A percentile compares a stretch with the other conserved stretches of the same genome.
phyloP scores from a whole-genome alignment of 2,329 filamentous ascomycete genomes.

The Botrytis fabae region DNA sequence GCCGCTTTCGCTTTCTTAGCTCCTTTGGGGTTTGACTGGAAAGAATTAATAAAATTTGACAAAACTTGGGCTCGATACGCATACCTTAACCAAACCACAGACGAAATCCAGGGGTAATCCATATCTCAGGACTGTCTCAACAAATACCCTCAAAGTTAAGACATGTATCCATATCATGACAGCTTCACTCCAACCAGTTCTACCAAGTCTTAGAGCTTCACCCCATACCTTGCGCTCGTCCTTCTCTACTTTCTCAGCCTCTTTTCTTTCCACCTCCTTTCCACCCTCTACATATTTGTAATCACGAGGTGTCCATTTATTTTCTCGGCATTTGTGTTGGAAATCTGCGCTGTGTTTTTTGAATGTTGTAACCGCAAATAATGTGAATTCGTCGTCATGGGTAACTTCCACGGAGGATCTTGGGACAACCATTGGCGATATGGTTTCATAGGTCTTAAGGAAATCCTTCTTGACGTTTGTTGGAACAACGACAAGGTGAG shows the following conservation, averaged over 20 bases:
- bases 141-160: constrained; percentile 86
- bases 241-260: constrained; percentile 76
- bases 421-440: constrained; percentile 89
- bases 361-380: constrained; percentile 89
- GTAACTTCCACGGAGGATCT: constrained; percentile 79
- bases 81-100: constrained; percentile 79
- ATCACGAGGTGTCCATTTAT: constrained; percentile 91
- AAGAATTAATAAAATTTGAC: constrained; percentile 28
- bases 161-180: constrained; percentile 97
- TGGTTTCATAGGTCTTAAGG: constrained; percentile 81
- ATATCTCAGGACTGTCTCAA: constrained; percentile 96
- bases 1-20: constrained; percentile 76
- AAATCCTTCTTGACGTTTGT: constrained; percentile 82
- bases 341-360: constrained; percentile 90
- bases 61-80: background rate
- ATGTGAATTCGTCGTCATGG: constrained; percentile 83
- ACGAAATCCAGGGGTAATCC: constrained; percentile 90
- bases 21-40: constrained; percentile 77
- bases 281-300: constrained; percentile 92
- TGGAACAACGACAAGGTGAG: constrained; percentile 88
- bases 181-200: constrained; percentile 93
- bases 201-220: constrained; percentile 80
- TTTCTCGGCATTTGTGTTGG: constrained; percentile 85
- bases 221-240: constrained; percentile 93
- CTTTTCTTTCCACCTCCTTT: constrained; percentile 82